phyloP scores from a whole-genome alignment of 2,329 filamentous ascomycete species.

The Blumeria hordei region DNA sequence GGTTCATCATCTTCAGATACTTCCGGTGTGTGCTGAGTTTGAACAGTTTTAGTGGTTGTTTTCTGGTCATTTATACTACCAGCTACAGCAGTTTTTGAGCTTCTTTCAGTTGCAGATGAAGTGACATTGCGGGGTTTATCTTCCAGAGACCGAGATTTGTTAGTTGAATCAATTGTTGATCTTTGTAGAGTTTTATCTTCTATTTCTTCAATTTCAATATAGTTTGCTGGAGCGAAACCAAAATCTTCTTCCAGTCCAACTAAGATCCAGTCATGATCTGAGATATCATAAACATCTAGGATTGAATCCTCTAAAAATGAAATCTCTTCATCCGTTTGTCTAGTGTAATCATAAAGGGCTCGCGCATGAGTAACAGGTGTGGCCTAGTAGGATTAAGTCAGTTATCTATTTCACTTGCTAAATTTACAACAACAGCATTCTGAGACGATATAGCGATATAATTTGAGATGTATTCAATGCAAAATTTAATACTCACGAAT shows the following conservation, averaged over 20 bases:
- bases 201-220: slow-evolving; percentile 46
- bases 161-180: slow-evolving; percentile 11
- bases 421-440: no score
- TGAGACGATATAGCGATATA: no score
- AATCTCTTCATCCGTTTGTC: slow-evolving; percentile 92
- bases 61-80: slow-evolving; percentile 22
- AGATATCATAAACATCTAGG: slow-evolving; percentile 66
- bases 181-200: slow-evolving; percentile 17
- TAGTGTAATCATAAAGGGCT: slow-evolving; percentile 92
- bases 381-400: slow-evolving; percentile 25
- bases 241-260: slow-evolving; percentile 67
- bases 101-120: slow-evolving; percentile 2
- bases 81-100: slow-evolving; percentile 23
- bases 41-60: slow-evolving; percentile 14
- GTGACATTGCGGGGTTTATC: slow-evolving; percentile 14
- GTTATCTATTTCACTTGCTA: slow-evolving; percentile 4
- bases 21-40: slow-evolving; percentile 32
- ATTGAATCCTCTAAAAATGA: slow-evolving; percentile 78
- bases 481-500: no score
- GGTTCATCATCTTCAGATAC: slow-evolving; percentile 41
- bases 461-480: no score
- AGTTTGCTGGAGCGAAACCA: slow-evolving; percentile 89
- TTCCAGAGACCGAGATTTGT: slow-evolving; percentile 12
- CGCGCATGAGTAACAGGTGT: slow-evolving; percentile 42
- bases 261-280: slow-evolving; percentile 90